Base-by-base conservation (phyloP, 2,329 filamentous ascomycete species). In the Cladosporium sp. region DNA sequence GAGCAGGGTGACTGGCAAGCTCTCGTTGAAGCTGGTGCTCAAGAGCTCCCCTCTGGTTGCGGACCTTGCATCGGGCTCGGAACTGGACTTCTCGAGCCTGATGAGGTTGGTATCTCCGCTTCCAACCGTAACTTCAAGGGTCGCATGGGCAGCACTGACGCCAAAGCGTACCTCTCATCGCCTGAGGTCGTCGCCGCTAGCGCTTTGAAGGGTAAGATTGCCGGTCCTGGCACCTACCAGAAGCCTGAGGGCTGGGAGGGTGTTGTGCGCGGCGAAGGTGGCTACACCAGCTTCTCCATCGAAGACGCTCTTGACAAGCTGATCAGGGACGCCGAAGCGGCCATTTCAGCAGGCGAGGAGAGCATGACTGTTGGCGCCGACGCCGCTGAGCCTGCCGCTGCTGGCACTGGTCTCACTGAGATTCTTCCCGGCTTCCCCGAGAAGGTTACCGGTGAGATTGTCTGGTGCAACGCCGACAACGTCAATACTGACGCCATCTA, bases 401-500 rank as follows among this genome's bases (percentile, higher is more conserved):
- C 78, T 2, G 66, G 66, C 6, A 38, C 73, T 79, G 61, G 61
- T 6, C 65, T 81, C 10, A 93, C 90, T 0, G 88, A 93, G 24
- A 87, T 97, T 63, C 86, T 94, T 2, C 91, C 92, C 0, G 93
- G 93, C 41, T 97, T 98, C 77, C 93, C 93, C 0, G 90, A 93
- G 72, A 88, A 88, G 68, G 87, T 98, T 15, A 83, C 84, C 10
- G 94, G 94, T 26, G 92, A 97, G 78, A 96, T 98, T 66, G 84
- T 96, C 57, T 97, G 95, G 79, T 92, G 87, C 75, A 92, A 97
- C 73, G 87, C 86, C 0, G 90, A 93, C 76, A 96, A 96, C 79
- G 87, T 97, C 76, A 92, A 95, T 80, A 98, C 94, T 0, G 94
- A 98, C 74, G 89, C 86, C 64, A 97, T 98, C 77, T 98, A 98